Conservation (phyloP, 2,329 filamentous ascomycete genomes). For the Scorias spongiosa region DNA sequence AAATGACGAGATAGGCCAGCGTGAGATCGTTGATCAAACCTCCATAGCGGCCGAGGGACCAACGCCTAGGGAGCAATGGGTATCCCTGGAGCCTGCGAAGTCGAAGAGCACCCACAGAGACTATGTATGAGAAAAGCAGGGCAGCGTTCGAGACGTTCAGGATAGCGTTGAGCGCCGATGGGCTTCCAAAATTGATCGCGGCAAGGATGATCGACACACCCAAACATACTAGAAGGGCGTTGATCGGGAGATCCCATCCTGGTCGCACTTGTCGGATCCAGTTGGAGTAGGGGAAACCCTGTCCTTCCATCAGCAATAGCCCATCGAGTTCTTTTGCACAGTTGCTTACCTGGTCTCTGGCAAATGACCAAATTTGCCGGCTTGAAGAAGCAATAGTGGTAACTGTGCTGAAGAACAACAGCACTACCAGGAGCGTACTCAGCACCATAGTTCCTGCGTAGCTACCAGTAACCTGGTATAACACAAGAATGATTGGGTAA, state of each 20-base stretch:
- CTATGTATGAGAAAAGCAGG: slow-evolving; percentile 21
- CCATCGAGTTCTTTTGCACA: background rate
- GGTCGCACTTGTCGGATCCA: slow-evolving; percentile 19
- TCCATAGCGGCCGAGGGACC: slow-evolving; percentile 11
- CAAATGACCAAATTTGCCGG: slow-evolving; percentile 10
- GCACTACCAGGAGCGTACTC: slow-evolving; percentile 9
- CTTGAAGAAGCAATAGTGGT: slow-evolving; percentile 8
- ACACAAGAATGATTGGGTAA: slow-evolving; percentile 9
- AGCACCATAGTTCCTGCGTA: slow-evolving; percentile 7
- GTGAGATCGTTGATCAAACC: slow-evolving; percentile 13
- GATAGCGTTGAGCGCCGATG: slow-evolving; percentile 21
- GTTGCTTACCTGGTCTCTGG: slow-evolving; percentile 13
- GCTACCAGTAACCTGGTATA: slow-evolving; percentile 11
- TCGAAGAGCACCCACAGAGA: slow-evolving; percentile 6
- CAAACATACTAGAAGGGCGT: slow-evolving; percentile 17
- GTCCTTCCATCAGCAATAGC: background rate
- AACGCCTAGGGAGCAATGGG: slow-evolving; percentile 10
- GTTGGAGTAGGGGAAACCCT: slow-evolving; percentile 20
- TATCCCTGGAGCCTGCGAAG: slow-evolving; percentile 9
- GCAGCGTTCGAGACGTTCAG: slow-evolving; percentile 20
- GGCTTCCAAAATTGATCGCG: slow-evolving; percentile 22
- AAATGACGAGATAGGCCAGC: slow-evolving; percentile 17
- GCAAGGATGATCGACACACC: slow-evolving; percentile 18
- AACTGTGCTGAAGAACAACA: slow-evolving; percentile 9
- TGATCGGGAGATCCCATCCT: slow-evolving; percentile 17